Evolutionary conservation across 2,329 filamentous ascomycete species (phyloP).

Genomic region (Penicillium sp.): DNA sequence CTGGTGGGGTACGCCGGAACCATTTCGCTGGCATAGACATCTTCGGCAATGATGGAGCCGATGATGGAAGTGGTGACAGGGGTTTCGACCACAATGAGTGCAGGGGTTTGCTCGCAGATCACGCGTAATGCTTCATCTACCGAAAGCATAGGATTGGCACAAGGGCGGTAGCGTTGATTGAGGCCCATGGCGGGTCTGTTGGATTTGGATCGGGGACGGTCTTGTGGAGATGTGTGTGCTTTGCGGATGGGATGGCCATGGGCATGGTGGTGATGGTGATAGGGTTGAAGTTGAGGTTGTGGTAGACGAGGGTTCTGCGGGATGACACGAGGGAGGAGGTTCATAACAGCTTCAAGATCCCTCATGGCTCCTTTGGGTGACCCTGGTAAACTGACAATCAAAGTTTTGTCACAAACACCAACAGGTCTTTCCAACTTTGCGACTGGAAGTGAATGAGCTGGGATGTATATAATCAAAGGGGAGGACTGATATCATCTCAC

Average conservation of each 20-base stretch:
- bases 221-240: constrained; percentile 56
- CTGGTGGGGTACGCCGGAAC: constrained; percentile 91
- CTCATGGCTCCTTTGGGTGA: neutral
- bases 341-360: neutral
- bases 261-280: neutral
- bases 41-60: constrained; percentile 75
- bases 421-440: neutral
- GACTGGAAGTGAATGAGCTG: neutral
- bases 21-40: constrained; percentile 74
- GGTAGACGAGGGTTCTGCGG: neutral
- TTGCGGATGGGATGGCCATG: neutral
- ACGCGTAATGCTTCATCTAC: constrained; percentile 74
- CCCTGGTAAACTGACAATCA: neutral
- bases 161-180: neutral
- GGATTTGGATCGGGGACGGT: constrained; percentile 49
- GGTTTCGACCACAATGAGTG: constrained; percentile 54
- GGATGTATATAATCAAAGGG: neutral
- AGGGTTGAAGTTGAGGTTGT: neutral
- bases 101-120: constrained; percentile 69
- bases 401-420: neutral
- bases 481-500: neutral
- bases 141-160: constrained; percentile 58
- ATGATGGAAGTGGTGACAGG: constrained; percentile 66
- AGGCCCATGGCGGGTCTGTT: neutral
- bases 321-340: neutral